phyloP scores from a whole-genome alignment of 805 yeast species.

The Candida nemodendra region DNA sequence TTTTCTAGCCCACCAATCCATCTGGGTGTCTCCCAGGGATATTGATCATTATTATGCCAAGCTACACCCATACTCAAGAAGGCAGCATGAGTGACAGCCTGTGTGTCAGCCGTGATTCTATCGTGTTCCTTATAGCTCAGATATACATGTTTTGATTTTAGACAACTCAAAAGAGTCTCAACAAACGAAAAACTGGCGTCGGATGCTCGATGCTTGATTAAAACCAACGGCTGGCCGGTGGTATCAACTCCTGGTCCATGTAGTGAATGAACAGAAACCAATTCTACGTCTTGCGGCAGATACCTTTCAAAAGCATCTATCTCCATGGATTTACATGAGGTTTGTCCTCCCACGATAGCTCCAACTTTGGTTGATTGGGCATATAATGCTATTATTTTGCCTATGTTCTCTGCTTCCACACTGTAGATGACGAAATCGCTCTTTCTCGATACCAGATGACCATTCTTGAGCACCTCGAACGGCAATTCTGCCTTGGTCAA shows the following conservation, averaged over 20 bases:
- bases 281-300: slow-evolving; percentile 77
- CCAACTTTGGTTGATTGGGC: slow-evolving; percentile 89
- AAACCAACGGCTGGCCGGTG: slow-evolving; percentile 88
- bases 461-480: slow-evolving; percentile 67
- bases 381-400: slow-evolving; percentile 65
- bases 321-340: slow-evolving; percentile 92
- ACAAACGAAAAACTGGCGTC: slow-evolving; percentile 60
- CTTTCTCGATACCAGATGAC: slow-evolving; percentile 77
- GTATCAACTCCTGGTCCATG: slow-evolving; percentile 94
- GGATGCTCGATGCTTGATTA: slow-evolving; percentile 70
- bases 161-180: slow-evolving; percentile 61
- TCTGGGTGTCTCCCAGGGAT: slow-evolving; percentile 86
- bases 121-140: slow-evolving; percentile 89
- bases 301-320: slow-evolving; percentile 76
- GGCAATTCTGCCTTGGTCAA: slow-evolving; percentile 38
- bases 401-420: slow-evolving; percentile 88
- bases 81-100: slow-evolving; percentile 98
- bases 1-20: slow-evolving; percentile 96
- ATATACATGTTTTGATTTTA: slow-evolving; percentile 73
- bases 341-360: slow-evolving; percentile 96
- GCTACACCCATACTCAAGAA: slow-evolving; percentile 96
- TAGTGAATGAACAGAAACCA: slow-evolving; percentile 83
- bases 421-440: slow-evolving; percentile 85
- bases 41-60: slow-evolving; percentile 78
- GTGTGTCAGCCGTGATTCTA: slow-evolving; percentile 95